Evolutionary conservation across 495 filamentous ascomycete genomes (phyloP).

Genomic region (Daldinia childiae): DNA sequence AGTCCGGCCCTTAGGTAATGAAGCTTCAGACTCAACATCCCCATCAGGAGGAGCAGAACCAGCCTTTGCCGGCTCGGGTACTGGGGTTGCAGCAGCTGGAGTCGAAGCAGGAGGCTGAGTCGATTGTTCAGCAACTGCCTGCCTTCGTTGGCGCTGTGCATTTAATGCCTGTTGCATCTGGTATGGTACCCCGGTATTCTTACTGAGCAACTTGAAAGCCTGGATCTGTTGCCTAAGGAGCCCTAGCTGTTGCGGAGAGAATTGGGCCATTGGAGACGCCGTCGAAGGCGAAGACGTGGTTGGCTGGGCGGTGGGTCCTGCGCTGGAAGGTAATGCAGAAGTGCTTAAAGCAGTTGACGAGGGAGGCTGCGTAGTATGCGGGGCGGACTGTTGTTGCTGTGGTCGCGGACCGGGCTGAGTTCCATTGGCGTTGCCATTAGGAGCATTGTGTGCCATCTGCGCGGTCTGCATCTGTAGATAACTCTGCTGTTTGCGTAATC

Average conservation of each 20-base stretch:
- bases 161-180: constrained; percentile 79
- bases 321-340: constrained; percentile 48
- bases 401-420: constrained; percentile 48
- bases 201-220: constrained; percentile 83
- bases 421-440: constrained; percentile 61
- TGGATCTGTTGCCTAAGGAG: constrained; percentile 79
- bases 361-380: constrained; percentile 47
- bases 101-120: constrained; percentile 40
- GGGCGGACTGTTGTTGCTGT: constrained; percentile 47
- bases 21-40: constrained; percentile 39
- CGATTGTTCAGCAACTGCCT: constrained; percentile 66
- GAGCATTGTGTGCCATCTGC: constrained; percentile 50
- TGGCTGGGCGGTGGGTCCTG: constrained; percentile 43
- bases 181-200: constrained; percentile 80
- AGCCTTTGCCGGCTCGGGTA: constrained; percentile 44
- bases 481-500: constrained; percentile 59
- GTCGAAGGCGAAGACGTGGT: constrained; percentile 52
- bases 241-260: constrained; percentile 74
- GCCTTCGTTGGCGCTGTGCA: constrained; percentile 70
- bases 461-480: constrained; percentile 49
- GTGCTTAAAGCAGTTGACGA: constrained; percentile 45
- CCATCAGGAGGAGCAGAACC: constrained; percentile 44
- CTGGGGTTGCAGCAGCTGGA: constrained; percentile 58
- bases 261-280: constrained; percentile 60
- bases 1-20: constrained; percentile 47